Conservation (phyloP, 208 protist species). For the Acanthamoeba comandoni region DNA sequence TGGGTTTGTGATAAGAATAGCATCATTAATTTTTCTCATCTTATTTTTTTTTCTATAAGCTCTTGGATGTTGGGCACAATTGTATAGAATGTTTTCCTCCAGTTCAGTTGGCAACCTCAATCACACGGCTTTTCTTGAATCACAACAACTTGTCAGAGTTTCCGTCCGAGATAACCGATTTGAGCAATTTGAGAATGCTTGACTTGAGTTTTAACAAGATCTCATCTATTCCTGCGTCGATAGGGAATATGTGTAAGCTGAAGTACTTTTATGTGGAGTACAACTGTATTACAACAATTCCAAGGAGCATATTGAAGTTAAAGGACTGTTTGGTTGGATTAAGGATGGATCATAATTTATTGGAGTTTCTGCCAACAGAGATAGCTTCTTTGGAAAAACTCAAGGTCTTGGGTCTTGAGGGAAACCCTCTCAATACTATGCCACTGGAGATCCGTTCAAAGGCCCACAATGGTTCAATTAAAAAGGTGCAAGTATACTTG, state of each 20-base stretch:
- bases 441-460: constrained; percentile 33
- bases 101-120: neutral
- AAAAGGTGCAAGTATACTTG: constrained; percentile 58
- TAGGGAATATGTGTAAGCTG: constrained; percentile 56
- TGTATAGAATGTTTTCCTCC: too few relatives aligned
- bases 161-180: constrained; percentile 40
- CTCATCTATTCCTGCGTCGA: constrained; percentile 3
- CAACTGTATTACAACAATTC: constrained; percentile 57
- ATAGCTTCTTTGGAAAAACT: constrained; percentile 18
- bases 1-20: too few relatives aligned
- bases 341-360: constrained; percentile 25
- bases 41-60: neutral
- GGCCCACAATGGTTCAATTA: constrained; percentile 16
- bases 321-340: constrained; percentile 22
- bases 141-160: constrained; percentile 71
- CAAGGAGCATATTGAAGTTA: constrained; percentile 27
- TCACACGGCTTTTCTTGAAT: constrained; percentile 66
- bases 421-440: constrained; percentile 42
- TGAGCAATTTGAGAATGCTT: constrained; percentile 55
- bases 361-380: constrained; percentile 65
- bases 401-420: constrained; percentile 27
- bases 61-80: constrained; percentile 70
- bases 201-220: constrained; percentile 67
- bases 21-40: too few relatives aligned
- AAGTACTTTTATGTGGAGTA: constrained; percentile 68